Percentiles rank a stretch among this genome's conserved stretches.
Evolutionary conservation across 2,329 filamentous ascomycete genomes (phyloP).

Genomic region (Aspergillus pseudoglaucus): DNA sequence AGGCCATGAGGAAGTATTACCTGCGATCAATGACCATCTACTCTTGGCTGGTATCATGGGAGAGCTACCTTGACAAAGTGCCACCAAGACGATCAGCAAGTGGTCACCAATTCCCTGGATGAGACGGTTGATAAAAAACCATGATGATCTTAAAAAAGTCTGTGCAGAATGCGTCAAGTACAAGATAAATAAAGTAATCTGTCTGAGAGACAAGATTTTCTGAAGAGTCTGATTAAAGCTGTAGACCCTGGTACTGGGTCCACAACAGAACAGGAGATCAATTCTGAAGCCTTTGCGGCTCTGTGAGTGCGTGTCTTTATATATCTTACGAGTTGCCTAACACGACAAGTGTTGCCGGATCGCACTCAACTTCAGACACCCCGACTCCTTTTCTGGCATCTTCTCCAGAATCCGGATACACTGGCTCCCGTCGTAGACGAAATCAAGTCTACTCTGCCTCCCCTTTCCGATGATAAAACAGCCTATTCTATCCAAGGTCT

Average conservation of each 20-base stretch:
- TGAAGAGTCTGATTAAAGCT: constrained; percentile 1
- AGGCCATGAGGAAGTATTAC: constrained; percentile 3
- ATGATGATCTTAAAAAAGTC: constrained; percentile 2
- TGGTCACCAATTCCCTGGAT: constrained; percentile 5
- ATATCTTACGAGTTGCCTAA: neutral
- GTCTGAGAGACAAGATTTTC: neutral
- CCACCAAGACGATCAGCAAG: neutral
- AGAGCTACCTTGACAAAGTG: constrained; percentile 1
- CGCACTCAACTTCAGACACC: constrained; percentile 5
- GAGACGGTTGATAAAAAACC: constrained; percentile 2
- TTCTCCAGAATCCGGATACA: constrained; percentile 4
- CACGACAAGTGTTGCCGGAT: constrained; percentile 1
- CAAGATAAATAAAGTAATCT: constrained; percentile 1
- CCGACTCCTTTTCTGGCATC: constrained; percentile 5
- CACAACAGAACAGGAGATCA: constrained; percentile 5
- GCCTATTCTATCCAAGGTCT: constrained; percentile 3
- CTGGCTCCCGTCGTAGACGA: neutral
- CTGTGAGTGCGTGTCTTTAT: neutral
- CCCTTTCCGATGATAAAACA: neutral
- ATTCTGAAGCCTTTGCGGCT: constrained; percentile 6
- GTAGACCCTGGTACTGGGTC: constrained; percentile 1
- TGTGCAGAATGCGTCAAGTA: constrained; percentile 4
- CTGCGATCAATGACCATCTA: constrained; percentile 4
- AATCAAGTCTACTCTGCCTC: neutral
- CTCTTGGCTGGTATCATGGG: constrained; percentile 4